A percentile compares a stretch with the other conserved stretches of the same genome.
phyloP scores from a whole-genome alignment of 1,284 basidiomycete species.

The Trametes polyzona region DNA sequence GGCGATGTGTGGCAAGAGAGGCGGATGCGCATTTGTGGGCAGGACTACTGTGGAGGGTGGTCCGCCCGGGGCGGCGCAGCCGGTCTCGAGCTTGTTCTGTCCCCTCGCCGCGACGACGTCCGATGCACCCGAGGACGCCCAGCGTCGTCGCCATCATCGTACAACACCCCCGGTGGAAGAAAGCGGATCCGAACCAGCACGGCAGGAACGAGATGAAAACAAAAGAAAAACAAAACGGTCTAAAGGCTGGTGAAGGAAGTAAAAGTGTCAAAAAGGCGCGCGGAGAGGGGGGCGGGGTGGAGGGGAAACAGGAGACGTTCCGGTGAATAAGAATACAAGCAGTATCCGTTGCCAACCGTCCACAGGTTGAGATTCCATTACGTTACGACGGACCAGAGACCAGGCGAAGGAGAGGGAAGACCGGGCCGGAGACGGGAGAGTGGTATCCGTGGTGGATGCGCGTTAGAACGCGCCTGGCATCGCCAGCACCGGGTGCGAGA shows the following conservation, averaged over 20 bases:
- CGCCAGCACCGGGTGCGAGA: constrained; percentile 41
- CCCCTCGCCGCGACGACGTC: constrained; percentile 22
- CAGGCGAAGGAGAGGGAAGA: not conserved
- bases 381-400: constrained; percentile 16
- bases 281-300: not conserved
- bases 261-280: not conserved
- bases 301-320: constrained; percentile 19
- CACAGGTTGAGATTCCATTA: constrained; percentile 21
- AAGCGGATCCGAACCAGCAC: constrained; percentile 16
- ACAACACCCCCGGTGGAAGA: constrained; percentile 26
- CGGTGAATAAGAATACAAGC: constrained; percentile 29
- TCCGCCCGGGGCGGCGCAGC: constrained; percentile 20
- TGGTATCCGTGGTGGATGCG: constrained; percentile 8
- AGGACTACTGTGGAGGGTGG: too few relatives aligned
- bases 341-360: constrained; percentile 25
- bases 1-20: constrained; percentile 3
- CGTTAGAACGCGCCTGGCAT: constrained; percentile 45
- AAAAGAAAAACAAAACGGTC: constrained; percentile 8
- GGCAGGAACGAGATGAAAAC: constrained; percentile 23
- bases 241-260: not conserved
- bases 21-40: too few relatives aligned
- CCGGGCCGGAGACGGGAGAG: constrained; percentile 1
- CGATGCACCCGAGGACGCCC: constrained; percentile 23
- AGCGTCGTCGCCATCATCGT: constrained; percentile 25
- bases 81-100: constrained; percentile 22